Percentiles rank a stretch among this genome's conserved stretches.
Evolutionary conservation across 1,284 basidiomycete genomes (phyloP).

Genomic region (Ganoderma multipileum): DNA sequence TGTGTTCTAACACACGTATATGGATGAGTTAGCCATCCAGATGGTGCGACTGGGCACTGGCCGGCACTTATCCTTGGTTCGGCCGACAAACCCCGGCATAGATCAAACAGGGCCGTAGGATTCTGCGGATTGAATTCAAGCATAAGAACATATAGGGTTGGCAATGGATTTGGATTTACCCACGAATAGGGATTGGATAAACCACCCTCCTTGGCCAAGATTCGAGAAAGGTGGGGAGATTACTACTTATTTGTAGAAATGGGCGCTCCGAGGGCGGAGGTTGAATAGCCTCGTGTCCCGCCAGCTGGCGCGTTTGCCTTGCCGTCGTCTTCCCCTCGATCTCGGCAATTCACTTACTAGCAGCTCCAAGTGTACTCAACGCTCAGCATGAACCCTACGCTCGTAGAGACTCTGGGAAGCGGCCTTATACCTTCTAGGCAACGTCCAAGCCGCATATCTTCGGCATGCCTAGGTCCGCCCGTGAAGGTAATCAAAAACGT

Average conservation of each 20-base stretch:
- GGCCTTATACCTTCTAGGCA: neutral
- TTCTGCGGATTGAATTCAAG: neutral
- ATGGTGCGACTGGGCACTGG: too few relatives aligned
- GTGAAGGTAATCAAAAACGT: neutral
- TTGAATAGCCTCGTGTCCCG: constrained; percentile 26
- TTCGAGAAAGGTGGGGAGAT: neutral
- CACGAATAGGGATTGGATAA: neutral
- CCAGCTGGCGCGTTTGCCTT: neutral
- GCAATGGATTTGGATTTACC: neutral
- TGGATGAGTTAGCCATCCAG: too few relatives aligned
- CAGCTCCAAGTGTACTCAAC: neutral
- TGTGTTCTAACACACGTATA: neutral
- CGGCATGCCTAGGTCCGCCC: neutral
- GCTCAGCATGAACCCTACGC: neutral
- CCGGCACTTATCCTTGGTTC: too few relatives aligned
- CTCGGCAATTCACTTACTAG: neutral
- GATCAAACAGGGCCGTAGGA: too few relatives aligned
- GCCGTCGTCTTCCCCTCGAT: neutral
- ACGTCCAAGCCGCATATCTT: neutral
- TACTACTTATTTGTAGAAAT: neutral
- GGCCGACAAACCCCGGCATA: neutral
- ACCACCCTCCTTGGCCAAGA: neutral
- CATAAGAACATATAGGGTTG: neutral
- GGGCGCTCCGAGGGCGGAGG: constrained; percentile 16
- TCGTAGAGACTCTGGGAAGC: neutral